Percentiles rank a stretch among this genome's conserved stretches.
Conservation (phyloP, 2,329 filamentous ascomycete species). For the Aspergillus fumigatiaffinis region DNA sequence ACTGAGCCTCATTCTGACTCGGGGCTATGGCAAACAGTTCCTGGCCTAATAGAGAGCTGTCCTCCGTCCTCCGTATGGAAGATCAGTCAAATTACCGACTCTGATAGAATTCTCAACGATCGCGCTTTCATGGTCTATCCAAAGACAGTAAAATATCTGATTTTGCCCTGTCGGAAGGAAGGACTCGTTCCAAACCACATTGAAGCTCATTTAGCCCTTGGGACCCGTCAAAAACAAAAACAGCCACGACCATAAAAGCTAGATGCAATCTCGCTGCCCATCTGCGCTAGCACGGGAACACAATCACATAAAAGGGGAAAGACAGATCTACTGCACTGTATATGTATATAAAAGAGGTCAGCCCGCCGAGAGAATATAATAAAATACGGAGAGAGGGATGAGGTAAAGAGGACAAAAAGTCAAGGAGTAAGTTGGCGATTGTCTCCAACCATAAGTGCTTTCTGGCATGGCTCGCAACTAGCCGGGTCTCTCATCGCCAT, state of each 20-base stretch:
- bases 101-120: not conserved
- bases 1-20: not conserved
- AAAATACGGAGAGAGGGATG: not conserved
- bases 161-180: not conserved
- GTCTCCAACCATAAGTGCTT: no score
- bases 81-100: not conserved
- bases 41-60: not conserved
- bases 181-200: not conserved
- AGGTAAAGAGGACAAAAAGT: not conserved
- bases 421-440: not conserved
- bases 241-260: not conserved
- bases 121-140: not conserved
- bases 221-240: not conserved
- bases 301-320: constrained; percentile 3
- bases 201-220: not conserved
- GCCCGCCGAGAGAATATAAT: constrained; percentile 4
- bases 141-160: not conserved
- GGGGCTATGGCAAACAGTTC: not conserved
- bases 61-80: no score
- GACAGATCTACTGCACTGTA: constrained; percentile 18
- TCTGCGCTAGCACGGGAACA: not conserved
- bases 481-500: no score
- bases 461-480: no score
- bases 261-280: constrained; percentile 8
- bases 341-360: constrained; percentile 12